Base-by-base conservation (phyloP, 1,284 basidiomycete species). In the Sporisorium reilianum region DNA sequence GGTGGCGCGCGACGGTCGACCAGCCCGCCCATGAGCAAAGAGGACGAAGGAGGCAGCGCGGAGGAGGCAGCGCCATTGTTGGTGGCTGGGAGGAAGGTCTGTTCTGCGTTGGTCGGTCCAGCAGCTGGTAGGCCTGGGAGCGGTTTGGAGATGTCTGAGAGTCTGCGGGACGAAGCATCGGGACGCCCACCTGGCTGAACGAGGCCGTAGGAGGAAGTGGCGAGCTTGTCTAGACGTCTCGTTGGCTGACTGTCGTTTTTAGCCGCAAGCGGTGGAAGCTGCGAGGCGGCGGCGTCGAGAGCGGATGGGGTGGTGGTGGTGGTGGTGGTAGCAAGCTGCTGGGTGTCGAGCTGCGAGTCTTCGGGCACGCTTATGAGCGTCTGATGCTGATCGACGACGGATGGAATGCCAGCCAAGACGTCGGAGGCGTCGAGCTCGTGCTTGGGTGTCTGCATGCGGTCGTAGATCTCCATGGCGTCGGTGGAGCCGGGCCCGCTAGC, bases 391-490 rank as follows among this genome's bases (percentile, higher is more conserved):
- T 71, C 69, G 18, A 25, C 34, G 26, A 52, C 41, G 41, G 72
- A 40, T 28, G 62, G 54, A 8, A 54, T 9, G 32, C 63, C 60
- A 26, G 61, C 41, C 30, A 64, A 57, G 20, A 49, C 59, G 45
- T 68, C 65, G 1, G 69, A 57, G 55, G 59, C 56, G 65, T 73
- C 75, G 44, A 66, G 46, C 32, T 73, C 63, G 45, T 73, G 53
- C 36, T 74, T 68, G 51, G 71, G 65, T n/a, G 70, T 63, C 36
- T 78, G 68, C 54, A 78, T 71, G 25, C 70, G 69, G 26, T 78
- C 75, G 45, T 69, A 77, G 51, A 67, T 51, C 26, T 79, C 77
- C 77, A 79, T 78, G 32, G 77, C 77, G 23, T 79, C 77, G 20
- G 65, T 64, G 26, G 75, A 77, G 50, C 75, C 77, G 25, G 77